These are phyloP conservation scores for Glycine latifolia DNA, from an alignment of 306 rosid species.

Conservation along the genomic window DNA sequence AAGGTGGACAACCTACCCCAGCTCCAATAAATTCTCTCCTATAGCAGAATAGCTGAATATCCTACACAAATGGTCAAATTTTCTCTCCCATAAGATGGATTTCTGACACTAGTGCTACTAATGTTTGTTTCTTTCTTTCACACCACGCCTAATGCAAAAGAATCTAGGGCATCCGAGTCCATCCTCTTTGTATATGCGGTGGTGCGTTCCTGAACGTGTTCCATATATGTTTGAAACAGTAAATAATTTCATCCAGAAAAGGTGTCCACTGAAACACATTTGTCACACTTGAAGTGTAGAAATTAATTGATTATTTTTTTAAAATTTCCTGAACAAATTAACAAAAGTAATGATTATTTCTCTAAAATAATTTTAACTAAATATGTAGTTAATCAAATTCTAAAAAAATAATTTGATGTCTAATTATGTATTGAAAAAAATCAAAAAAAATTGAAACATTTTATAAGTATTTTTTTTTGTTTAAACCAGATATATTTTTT, in stretches of 20 bases:
- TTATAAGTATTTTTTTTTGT: background rate
- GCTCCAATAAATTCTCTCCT: background rate
- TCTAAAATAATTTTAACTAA: background rate
- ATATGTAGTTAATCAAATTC: background rate
- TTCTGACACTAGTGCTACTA: background rate
- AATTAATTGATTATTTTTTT: background rate
- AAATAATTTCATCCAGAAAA: slow-evolving; percentile 1
- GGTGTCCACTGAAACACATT: background rate
- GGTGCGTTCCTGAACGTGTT: slow-evolving; percentile 7
- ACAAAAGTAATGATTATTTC: background rate
- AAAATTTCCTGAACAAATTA: background rate
- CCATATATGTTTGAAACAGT: background rate
- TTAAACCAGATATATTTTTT: too few species aligned
- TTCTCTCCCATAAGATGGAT: background rate
- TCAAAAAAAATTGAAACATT: background rate
- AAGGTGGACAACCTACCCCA: background rate
- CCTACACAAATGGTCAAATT: background rate
- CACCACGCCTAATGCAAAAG: background rate
- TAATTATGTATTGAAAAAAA: background rate
- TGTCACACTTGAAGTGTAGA: background rate
- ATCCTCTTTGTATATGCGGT: background rate
- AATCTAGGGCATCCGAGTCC: background rate
- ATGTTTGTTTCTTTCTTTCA: background rate
- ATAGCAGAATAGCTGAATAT: background rate
- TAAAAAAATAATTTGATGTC: background rate